Conservation (phyloP, 78 protist genomes). For the slime mould (Dictyostelium discoideum) region dicty_2.7 NC_007091.3:2056501-2057000, state of each 20-base stretch:
- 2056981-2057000: background rate
- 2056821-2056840: constrained; percentile 58
- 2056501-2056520: constrained; percentile 89
- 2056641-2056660: constrained; percentile 15
- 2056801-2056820: constrained; percentile 31
- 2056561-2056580: constrained; percentile 89
- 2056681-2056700: too few species aligned
- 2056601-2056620: constrained; percentile 87
- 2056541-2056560: constrained; percentile 91
- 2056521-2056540: constrained; percentile 89
- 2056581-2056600: constrained; percentile 72
- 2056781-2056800: background rate
- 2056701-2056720: too few species aligned
- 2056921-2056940: constrained; percentile 76
- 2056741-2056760: too few species aligned
- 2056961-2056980: background rate
- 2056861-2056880: background rate
- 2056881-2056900: constrained; percentile 39
- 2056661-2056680: background rate
- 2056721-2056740: too few species aligned
- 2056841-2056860: constrained; percentile 28
- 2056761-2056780: too few species aligned
- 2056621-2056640: constrained; percentile 82
- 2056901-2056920: constrained; percentile 64
- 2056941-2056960: constrained; percentile 64